Conservation (phyloP, 2,329 filamentous ascomycete genomes). For the Blastomyces percursus region DNA sequence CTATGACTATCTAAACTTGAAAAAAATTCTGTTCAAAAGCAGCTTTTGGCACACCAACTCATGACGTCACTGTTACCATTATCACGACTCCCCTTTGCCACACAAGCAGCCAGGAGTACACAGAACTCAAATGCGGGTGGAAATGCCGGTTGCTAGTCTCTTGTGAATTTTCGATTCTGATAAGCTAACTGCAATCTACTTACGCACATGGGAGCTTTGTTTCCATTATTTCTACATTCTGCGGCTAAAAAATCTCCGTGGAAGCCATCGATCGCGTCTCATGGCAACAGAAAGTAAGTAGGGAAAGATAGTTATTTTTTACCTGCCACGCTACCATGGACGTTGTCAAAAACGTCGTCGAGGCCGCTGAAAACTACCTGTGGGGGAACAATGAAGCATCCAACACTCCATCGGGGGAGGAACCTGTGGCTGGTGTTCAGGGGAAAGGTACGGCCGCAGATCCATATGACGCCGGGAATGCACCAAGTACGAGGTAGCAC, state of each 20-base stretch:
- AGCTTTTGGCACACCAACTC: background rate
- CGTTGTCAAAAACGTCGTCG: background rate
- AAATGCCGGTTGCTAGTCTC: background rate
- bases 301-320: background rate
- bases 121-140: background rate
- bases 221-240: background rate
- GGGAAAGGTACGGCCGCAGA: slow-evolving; percentile 58
- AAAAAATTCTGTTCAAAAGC: too few relatives aligned
- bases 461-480: slow-evolving; percentile 70
- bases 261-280: background rate
- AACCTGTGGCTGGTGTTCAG: slow-evolving; percentile 60
- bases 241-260: background rate
- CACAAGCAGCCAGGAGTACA: background rate
- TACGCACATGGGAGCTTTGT: background rate
- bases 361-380: slow-evolving; percentile 38
- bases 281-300: background rate
- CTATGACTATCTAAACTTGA: background rate
- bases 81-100: background rate
- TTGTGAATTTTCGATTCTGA: background rate
- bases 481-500: slow-evolving; percentile 40
- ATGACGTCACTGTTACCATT: background rate
- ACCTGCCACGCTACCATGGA: background rate
- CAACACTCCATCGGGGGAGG: slow-evolving; percentile 32
- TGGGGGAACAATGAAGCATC: slow-evolving; percentile 34
- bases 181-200: background rate